Percentiles rank a stretch among this genome's conserved stretches.
Conservation (phyloP, 169 alveolate genomes). For the Eimeria brunetti region DNA sequence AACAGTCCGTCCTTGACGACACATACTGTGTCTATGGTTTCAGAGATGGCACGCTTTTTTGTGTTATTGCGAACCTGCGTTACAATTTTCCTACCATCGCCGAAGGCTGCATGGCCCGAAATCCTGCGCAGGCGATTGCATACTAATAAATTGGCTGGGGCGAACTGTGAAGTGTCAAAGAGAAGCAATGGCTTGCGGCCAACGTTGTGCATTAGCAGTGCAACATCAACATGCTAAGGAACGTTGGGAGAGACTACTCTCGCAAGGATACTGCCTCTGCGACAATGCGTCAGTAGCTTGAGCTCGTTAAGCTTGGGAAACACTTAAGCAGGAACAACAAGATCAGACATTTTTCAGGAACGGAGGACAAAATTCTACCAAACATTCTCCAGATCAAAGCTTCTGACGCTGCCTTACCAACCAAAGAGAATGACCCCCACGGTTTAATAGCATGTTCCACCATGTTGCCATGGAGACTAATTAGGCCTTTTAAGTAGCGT, state of each 20-base stretch:
- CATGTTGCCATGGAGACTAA: neutral
- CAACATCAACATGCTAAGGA: neutral
- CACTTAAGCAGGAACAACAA: neutral
- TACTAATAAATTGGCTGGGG: neutral
- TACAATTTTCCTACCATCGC: neutral
- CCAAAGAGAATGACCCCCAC: neutral
- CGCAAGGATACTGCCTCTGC: neutral
- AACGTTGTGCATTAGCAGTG: neutral
- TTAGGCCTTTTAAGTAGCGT: neutral
- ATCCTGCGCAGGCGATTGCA: neutral
- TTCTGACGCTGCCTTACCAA: neutral
- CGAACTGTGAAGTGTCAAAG: neutral
- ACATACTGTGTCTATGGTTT: neutral
- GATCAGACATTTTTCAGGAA: neutral
- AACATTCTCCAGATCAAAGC: neutral
- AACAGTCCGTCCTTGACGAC: neutral
- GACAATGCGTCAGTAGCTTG: neutral
- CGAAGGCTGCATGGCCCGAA: neutral
- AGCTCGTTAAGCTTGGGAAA: neutral
- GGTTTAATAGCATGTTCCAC: neutral
- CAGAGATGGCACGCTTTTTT: neutral
- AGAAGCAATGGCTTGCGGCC: neutral
- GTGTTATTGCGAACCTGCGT: neutral
- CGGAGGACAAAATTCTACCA: neutral
- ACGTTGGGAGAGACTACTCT: neutral